phyloP scores from a whole-genome alignment of 495 filamentous ascomycete genomes.

The Neurospora cerealis region DNA sequence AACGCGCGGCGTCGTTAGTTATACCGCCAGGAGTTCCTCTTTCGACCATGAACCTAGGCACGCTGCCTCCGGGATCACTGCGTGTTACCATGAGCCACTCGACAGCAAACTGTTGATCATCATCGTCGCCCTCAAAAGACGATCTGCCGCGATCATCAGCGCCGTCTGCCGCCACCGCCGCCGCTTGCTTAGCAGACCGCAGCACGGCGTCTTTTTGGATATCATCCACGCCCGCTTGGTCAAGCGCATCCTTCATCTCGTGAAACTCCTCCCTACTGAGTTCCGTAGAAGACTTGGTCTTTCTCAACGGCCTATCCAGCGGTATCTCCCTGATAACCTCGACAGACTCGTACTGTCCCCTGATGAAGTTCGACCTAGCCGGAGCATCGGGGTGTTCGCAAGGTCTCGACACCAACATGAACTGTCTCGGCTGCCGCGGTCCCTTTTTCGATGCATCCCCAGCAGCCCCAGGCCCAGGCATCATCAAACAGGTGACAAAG shows the following conservation, averaged over 20 bases:
- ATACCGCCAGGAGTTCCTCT: constrained; percentile 81
- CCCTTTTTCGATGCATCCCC: background rate
- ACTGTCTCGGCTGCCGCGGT: constrained; percentile 45
- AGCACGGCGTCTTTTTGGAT: constrained; percentile 21
- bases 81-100: constrained; percentile 97
- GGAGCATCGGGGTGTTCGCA: constrained; percentile 65
- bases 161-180: background rate
- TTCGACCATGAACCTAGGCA: constrained; percentile 91
- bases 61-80: constrained; percentile 87
- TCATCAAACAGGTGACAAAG: constrained; percentile 70
- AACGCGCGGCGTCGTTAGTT: constrained; percentile 70
- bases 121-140: background rate
- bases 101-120: constrained; percentile 37
- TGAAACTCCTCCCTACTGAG: constrained; percentile 11
- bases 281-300: constrained; percentile 24
- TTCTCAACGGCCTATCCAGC: constrained; percentile 25
- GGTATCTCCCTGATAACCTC: constrained; percentile 84
- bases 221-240: constrained; percentile 4
- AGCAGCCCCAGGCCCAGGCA: constrained; percentile 29
- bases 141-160: constrained; percentile 1
- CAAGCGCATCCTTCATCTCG: constrained; percentile 3
- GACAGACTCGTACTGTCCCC: constrained; percentile 83
- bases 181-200: constrained; percentile 15
- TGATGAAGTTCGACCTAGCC: constrained; percentile 57
- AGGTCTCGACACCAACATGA: constrained; percentile 80